Base-by-base conservation (phyloP, 2,329 filamentous ascomycete genomes). In the Colletotrichum truncatum region DNA sequence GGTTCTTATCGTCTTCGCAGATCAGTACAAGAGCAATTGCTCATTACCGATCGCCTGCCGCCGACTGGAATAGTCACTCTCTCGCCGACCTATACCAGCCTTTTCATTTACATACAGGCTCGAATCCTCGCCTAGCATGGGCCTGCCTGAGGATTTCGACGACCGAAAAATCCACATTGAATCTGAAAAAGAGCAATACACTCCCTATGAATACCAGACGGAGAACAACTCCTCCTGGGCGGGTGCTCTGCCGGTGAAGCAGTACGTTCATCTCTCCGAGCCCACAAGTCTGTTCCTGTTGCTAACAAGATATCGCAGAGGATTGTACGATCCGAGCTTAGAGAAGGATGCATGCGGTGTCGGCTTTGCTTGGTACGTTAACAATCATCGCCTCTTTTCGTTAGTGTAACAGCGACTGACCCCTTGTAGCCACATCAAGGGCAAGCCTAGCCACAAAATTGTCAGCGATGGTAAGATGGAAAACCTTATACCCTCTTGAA, bases 281-380 rank as follows among this genome's bases (percentile, higher is more conserved):
- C 18, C 23, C 16, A 45, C 30, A 6, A n/a, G 14, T 16, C 4
- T 18, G 11, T 12, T 21, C 7, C 23, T 36, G 21, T 12, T 14
- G 30, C 70, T 73, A 51, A 74, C 64, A 6, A 38, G 21, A 30
- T 30, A 38, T 32, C 14, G 46, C 59, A 86, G 84, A 77, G 96
- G 95, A 86, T 89, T 99, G 54, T 99, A 99, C 78, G 94, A 98
- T 83, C 96, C 96, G 69, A 89, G 91, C 78, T 89, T 97, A 70
- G 96, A 98, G 83, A 98, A 98, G 81, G 96, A 99, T 94, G 94
- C 96, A 72, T 99, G 96, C 77, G 96, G 96, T 92, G 96, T 99
- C 75, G 96, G 96, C 79, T 99, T 99, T 82, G 93, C 95, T 81
- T 97, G 95, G 93, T 97, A 85, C 84, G 89, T 74, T 26, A n/a